Percentiles rank a stretch among this genome's conserved stretches.
phyloP scores from a whole-genome alignment of 345 rosid species.

The Zanthoxylum bungeanum region DNA sequence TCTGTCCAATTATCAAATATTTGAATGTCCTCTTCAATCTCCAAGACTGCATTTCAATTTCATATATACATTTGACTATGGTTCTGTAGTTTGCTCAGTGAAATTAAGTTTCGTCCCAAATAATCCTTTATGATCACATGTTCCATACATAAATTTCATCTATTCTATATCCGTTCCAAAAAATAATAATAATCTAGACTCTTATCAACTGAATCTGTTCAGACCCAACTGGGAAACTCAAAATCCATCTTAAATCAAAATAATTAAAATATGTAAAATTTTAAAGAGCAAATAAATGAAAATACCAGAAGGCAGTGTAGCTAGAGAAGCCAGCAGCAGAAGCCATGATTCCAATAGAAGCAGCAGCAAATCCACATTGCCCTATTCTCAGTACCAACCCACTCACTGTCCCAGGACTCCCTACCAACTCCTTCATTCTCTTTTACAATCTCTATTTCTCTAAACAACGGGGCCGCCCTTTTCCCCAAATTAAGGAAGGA shows the following conservation, averaged over 20 bases:
- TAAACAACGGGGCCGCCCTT: neutral
- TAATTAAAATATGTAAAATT: too few relatives aligned
- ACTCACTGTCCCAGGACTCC: conserved; percentile 81
- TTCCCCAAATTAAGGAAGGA: neutral
- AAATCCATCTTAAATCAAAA: neutral
- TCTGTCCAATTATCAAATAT: neutral
- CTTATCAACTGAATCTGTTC: too few relatives aligned
- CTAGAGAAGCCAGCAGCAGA: conserved; percentile 48
- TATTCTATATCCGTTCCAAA: too few relatives aligned
- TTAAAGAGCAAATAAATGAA: neutral
- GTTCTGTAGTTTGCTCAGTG: neutral
- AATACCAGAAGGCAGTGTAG: conserved; percentile 85
- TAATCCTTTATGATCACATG: neutral
- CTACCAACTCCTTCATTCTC: conserved; percentile 67
- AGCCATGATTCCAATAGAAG: conserved; percentile 73
- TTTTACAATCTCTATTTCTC: neutral
- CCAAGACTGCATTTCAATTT: neutral
- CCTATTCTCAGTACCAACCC: conserved; percentile 66
- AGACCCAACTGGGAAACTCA: neutral
- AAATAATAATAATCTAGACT: too few relatives aligned
- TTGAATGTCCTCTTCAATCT: neutral
- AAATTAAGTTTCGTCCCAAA: neutral
- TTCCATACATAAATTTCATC: too few relatives aligned
- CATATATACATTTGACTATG: neutral
- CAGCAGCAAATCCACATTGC: conserved; percentile 71